Base-by-base conservation (phyloP, 257 asterid genomes). In the Thymus quinquecostatus region DNA sequence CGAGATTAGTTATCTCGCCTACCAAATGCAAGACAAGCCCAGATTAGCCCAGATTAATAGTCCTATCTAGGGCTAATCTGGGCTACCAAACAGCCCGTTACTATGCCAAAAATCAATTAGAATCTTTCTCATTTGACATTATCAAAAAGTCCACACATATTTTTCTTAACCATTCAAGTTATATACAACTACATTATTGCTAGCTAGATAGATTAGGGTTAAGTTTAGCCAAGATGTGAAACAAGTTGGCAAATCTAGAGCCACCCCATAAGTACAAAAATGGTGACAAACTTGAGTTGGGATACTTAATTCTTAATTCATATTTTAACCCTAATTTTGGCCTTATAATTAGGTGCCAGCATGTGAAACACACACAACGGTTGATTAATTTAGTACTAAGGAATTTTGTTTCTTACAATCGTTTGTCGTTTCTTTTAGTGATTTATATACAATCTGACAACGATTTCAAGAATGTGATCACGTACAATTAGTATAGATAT, bases 241-340 rank as follows among this genome's bases (percentile, higher is more conserved):
- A 64, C 33, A 50, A 71, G 82, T 77, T 68, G 77, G 79, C 77
- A 79, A 77, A 66, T 65, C 73, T 75, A 71, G 75, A 51, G 71
- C 60, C 72, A 72, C 69, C 58, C 48, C 6, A 74, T 33, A 44
- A 75, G 34, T 78, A 85, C 85, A 82, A 79, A 73, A 21, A 40
- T 40, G 49, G 62, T 75, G 77, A 81, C 81, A 77, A 74, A 79
- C 49, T 80, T 74, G 82, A 80, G 80, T 75, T 79, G 80, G 81
- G 79, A 58, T 14, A 75, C 82, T 82, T 77, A 80, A 83, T 60
- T 60, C 10, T 74, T 75, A 28, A 82, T 43, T 54, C 9, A 64
- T 70, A 74, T 66, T 55, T 69, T 66, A 75, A 68, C 66, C 57
- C 30, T 75, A 53, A 50, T 49, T 72, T 53, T 45, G 68, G 72